A percentile compares a stretch with the other conserved stretches of the same genome.
Evolutionary conservation across 805 yeast genomes (phyloP).

Genomic region (Metschnikowia similis): DNA sequence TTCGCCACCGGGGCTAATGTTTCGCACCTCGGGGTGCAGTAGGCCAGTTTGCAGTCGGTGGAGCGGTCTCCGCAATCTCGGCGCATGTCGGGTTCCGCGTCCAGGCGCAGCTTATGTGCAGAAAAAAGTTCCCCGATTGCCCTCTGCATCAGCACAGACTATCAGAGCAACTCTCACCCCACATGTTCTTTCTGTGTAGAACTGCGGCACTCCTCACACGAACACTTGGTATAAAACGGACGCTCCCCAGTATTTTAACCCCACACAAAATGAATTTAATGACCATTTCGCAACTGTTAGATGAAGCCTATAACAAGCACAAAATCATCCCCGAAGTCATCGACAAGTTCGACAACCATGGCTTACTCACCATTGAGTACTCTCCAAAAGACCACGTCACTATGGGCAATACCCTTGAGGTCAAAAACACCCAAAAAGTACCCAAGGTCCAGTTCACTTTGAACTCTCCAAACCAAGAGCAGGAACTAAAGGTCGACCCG

Average conservation of each 20-base stretch:
- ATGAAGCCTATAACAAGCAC: slow-evolving; percentile 46
- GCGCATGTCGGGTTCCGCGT: slow-evolving; percentile 5
- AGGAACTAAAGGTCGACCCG: slow-evolving; percentile 37
- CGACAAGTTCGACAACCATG: slow-evolving; percentile 46
- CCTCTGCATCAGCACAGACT: slow-evolving; percentile 5
- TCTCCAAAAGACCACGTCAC: slow-evolving; percentile 58
- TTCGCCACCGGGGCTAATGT: not conserved
- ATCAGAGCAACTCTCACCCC: not conserved
- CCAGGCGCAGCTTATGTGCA: slow-evolving; percentile 8
- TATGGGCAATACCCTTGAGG: slow-evolving; percentile 69
- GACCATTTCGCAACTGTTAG: slow-evolving; percentile 53
- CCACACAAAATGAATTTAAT: slow-evolving; percentile 37
- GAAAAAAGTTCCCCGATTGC: slow-evolving; percentile 9
- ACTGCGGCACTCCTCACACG: slow-evolving; percentile 5
- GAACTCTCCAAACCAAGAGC: slow-evolving; percentile 41
- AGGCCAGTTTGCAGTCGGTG: slow-evolving; percentile 1
- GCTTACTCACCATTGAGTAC: slow-evolving; percentile 61
- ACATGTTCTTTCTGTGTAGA: slow-evolving; percentile 14
- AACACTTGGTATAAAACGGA: not conserved
- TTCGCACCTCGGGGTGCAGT: not conserved
- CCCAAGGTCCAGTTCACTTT: slow-evolving; percentile 69
- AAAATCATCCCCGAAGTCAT: slow-evolving; percentile 51
- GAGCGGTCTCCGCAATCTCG: slow-evolving; percentile 6
- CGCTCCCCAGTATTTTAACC: not conserved
- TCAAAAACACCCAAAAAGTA: slow-evolving; percentile 58